Evolutionary conservation across 2,329 filamentous ascomycete species (phyloP).

Genomic region (Cadophora gregata): DNA sequence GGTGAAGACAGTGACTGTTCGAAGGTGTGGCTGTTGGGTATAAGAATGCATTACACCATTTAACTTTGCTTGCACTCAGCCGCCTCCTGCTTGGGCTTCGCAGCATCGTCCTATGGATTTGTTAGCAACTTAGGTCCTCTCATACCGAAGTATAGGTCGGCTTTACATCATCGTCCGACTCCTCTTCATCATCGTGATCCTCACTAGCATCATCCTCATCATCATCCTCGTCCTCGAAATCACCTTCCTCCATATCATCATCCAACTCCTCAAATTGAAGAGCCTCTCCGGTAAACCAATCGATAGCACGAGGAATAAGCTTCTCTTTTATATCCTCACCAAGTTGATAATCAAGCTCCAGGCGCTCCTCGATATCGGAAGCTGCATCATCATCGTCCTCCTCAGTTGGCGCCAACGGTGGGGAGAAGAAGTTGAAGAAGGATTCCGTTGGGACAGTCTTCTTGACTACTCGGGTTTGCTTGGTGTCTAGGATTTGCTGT

Average conservation of each 20-base stretch:
- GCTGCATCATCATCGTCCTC: slow-evolving; percentile 74
- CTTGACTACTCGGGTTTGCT: slow-evolving; percentile 98
- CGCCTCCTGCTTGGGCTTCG: slow-evolving; percentile 92
- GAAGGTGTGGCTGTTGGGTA: slow-evolving; percentile 8
- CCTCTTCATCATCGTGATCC: slow-evolving; percentile 76
- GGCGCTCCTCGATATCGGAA: slow-evolving; percentile 93
- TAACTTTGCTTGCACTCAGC: slow-evolving; percentile 97
- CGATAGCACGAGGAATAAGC: slow-evolving; percentile 95
- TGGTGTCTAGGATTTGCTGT: slow-evolving; percentile 72
- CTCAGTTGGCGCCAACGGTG: slow-evolving; percentile 82
- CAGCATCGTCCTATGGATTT: slow-evolving; percentile 74
- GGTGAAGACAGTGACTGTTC: slow-evolving; percentile 21
- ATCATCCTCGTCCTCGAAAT: slow-evolving; percentile 84
- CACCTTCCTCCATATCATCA: slow-evolving; percentile 80
- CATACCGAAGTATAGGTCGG: slow-evolving; percentile 38
- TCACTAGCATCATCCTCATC: slow-evolving; percentile 89
- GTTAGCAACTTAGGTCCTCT: slow-evolving; percentile 35
- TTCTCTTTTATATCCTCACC: slow-evolving; percentile 99
- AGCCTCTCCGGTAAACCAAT: slow-evolving; percentile 99
- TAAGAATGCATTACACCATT: slow-evolving; percentile 38
- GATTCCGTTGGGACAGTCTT: slow-evolving; percentile 98
- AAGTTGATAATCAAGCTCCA: slow-evolving; percentile 98
- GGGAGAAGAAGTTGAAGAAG: slow-evolving; percentile 93
- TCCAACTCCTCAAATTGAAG: slow-evolving; percentile 95
- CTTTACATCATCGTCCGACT: slow-evolving; percentile 80